Percentiles rank a stretch among this genome's conserved stretches.
These are phyloP conservation scores for Pisolithus tinctorius DNA, from an alignment of 768 basidiomycete genomes.

Conservation along the genomic window DNA sequence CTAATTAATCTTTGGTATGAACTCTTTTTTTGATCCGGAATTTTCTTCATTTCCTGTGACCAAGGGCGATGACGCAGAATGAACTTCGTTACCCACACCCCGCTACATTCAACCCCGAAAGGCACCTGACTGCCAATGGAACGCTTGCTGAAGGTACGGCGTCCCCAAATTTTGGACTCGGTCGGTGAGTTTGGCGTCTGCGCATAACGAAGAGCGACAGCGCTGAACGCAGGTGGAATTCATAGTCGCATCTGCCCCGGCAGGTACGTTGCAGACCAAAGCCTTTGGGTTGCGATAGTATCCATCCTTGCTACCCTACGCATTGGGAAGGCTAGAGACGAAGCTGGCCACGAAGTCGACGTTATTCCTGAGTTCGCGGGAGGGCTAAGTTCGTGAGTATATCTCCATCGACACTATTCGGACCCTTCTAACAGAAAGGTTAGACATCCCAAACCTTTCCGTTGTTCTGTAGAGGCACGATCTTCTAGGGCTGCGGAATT, in stretches of 20 bases:
- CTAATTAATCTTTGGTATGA: not conserved
- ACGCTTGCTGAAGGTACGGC: not conserved
- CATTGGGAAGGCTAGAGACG: slow-evolving; percentile 2
- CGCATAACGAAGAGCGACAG: not conserved
- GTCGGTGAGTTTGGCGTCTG: not conserved
- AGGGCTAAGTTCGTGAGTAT: not conserved
- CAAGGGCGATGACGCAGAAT: not conserved
- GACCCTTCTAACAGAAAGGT: too few relatives aligned
- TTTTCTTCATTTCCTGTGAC: not conserved
- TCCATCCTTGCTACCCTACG: slow-evolving; percentile 4
- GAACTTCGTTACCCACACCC: not conserved
- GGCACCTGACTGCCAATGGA: not conserved
- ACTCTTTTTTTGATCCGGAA: not conserved
- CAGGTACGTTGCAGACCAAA: not conserved
- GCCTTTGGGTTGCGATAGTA: not conserved
- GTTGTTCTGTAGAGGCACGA: too few relatives aligned
- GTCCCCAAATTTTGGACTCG: not conserved
- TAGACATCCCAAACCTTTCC: too few relatives aligned
- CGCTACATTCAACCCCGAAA: not conserved
- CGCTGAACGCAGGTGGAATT: not conserved
- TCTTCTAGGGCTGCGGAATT: too few relatives aligned
- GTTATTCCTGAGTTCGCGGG: not conserved
- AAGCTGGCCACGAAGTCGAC: not conserved
- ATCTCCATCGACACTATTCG: too few relatives aligned
- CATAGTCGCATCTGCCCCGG: not conserved